Conservation (phyloP, 2,329 filamentous ascomycete genomes). For the Beauveria medogensis region DNA sequence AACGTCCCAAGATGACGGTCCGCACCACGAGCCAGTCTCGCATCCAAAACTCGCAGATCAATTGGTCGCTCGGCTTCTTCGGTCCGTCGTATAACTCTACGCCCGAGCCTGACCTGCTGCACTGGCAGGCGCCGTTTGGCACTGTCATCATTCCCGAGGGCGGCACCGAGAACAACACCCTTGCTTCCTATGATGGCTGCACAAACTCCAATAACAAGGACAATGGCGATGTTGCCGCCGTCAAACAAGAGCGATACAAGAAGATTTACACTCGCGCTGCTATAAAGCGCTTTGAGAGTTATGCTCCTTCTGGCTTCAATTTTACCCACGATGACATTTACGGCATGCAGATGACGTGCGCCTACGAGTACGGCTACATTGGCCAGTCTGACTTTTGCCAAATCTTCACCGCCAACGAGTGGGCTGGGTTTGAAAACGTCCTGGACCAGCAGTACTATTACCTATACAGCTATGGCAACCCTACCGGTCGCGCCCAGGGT, state of each 20-base stretch:
- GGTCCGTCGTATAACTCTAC: conserved; percentile 33
- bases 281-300: conserved; percentile 35
- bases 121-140: conserved; percentile 34
- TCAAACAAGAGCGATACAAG: conserved; percentile 35
- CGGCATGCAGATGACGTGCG: conserved; percentile 43
- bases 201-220: conserved; percentile 28
- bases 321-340: conserved; percentile 43
- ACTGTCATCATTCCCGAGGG: conserved; percentile 59
- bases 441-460: conserved; percentile 58
- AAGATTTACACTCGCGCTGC: conserved; percentile 36
- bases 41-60: conserved; percentile 46
- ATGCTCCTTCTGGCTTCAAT: conserved; percentile 38
- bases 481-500: conserved; percentile 67
- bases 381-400: conserved; percentile 54
- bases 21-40: conserved; percentile 46
- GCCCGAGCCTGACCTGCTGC: conserved; percentile 29
- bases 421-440: conserved; percentile 54
- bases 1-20: conserved; percentile 39
- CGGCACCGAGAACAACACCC: conserved; percentile 60
- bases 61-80: conserved; percentile 45
- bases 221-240: conserved; percentile 30
- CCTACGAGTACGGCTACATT: conserved; percentile 44
- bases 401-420: conserved; percentile 61
- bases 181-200: conserved; percentile 36
- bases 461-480: conserved; percentile 69